These are phyloP conservation scores for Yamadazyma aaseri DNA, from an alignment of 1,139 yeast genomes.

Conservation along the genomic window DNA sequence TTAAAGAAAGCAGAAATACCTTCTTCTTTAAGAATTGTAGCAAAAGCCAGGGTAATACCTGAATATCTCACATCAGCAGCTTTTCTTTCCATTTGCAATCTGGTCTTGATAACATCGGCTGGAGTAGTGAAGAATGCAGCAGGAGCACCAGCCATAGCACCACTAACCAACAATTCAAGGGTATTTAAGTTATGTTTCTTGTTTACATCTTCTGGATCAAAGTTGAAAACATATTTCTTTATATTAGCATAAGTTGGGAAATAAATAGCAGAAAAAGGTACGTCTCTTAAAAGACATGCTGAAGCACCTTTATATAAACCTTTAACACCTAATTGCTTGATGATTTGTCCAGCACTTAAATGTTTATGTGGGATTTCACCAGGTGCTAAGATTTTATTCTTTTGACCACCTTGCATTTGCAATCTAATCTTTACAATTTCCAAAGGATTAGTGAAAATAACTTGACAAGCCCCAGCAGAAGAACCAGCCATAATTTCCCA, in stretches of 20 bases:
- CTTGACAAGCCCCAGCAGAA: conserved; percentile 96
- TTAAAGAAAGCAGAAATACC: conserved; percentile 79
- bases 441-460: conserved; percentile 90
- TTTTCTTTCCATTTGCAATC: conserved; percentile 84
- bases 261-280: conserved; percentile 95
- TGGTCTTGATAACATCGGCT: conserved; percentile 93
- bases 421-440: conserved; percentile 94
- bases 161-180: conserved; percentile 81
- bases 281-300: conserved; percentile 93
- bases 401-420: conserved; percentile 86
- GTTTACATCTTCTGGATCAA: conserved; percentile 63
- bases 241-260: conserved; percentile 97
- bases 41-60: conserved; percentile 76
- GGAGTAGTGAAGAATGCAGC: conserved; percentile 97
- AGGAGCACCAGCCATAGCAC: conserved; percentile 97
- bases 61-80: conserved; percentile 73
- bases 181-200: conserved; percentile 58
- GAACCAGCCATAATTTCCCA: conserved; percentile 90
- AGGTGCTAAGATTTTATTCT: conserved; percentile 32
- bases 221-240: conserved; percentile 77
- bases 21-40: conserved; percentile 75
- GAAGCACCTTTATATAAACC: conserved; percentile 91
- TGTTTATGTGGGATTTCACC: conserved; percentile 49
- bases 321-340: conserved; percentile 72
- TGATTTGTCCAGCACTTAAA: conserved; percentile 67